Base-by-base conservation (phyloP, 495 filamentous ascomycete species). In the Annulohypoxylon maeteangense region DNA sequence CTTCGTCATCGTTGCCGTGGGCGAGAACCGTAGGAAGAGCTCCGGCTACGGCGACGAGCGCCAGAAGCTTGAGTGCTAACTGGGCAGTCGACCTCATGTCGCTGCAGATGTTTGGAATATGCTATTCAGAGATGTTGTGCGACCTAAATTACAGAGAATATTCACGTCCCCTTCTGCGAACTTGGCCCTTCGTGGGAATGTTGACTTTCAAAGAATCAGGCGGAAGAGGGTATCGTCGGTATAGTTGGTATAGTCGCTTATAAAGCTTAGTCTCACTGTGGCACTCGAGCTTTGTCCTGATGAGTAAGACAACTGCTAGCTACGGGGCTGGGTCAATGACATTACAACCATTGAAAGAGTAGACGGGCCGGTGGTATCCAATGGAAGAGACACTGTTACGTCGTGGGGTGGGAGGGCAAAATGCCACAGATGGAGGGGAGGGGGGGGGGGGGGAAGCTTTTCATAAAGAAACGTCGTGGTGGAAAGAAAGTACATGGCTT, bases 1-100 rank as follows among this genome's bases (percentile, higher is more conserved):
- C 70, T 65, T 72, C 69, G 3, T 74, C 68, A 44, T 75, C 82
- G 58, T 78, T 75, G 59, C 82, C 83, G 71, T 86, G 81, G 44
- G 81, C 85, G 45, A 82, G 72, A 53, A 75, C 78, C 23, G 74
- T 66, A 7, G 79, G 77, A 68, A 84, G 63, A 68, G 75, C 68
- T 65, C 68, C 65, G 1, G 51, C 68, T 48, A 78, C 27, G 47
- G 74, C 74, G 38, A 76, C 59, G 29, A 76, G 62, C 67, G 75
- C 74, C 20, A 78, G 56, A 31, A 71, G 57, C 74, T 67, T 70
- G 10, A 78, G 68, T 54, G 71, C 55, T 16, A 42, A 59, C 42
- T 54, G 61, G 25, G 62, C 40, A 38, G 67, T 67, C 38, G 68
- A 70, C 68, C 55, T 68, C 75, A 78, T 78, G 60, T 67, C 62